These are phyloP conservation scores for Ustilago bromivora DNA, from an alignment of 1,284 basidiomycete genomes.

Conservation along the genomic window DNA sequence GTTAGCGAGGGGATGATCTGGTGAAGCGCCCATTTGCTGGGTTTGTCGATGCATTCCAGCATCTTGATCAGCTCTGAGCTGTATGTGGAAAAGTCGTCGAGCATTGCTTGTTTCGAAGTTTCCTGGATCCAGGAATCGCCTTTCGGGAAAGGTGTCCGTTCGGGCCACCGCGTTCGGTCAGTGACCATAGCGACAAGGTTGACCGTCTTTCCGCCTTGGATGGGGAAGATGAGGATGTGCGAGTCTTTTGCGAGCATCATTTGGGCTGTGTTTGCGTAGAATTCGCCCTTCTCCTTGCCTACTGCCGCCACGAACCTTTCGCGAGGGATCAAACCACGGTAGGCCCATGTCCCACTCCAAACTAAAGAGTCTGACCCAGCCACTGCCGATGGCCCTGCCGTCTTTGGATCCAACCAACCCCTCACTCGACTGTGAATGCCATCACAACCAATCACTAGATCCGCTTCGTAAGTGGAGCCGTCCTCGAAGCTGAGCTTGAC, in stretches of 20 bases:
- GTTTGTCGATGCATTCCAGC: constrained; percentile 72
- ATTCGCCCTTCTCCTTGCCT: constrained; percentile 42
- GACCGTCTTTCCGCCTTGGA: constrained; percentile 72
- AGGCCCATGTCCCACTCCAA: constrained; percentile 63
- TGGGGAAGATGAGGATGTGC: constrained; percentile 76
- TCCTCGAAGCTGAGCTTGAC: constrained; percentile 42
- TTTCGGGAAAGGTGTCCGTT: constrained; percentile 51
- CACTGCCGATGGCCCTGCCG: constrained; percentile 27
- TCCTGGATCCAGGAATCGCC: constrained; percentile 73
- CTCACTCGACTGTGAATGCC: constrained; percentile 65
- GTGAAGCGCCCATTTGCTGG: constrained; percentile 77
- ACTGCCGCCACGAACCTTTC: constrained; percentile 49
- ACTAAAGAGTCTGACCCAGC: constrained; percentile 41
- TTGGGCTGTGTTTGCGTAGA: constrained; percentile 49
- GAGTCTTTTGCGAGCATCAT: constrained; percentile 60
- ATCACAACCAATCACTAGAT: constrained; percentile 66
- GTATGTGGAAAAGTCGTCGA: constrained; percentile 73
- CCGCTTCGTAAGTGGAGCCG: constrained; percentile 39
- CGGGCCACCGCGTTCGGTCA: constrained; percentile 71
- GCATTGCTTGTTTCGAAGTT: constrained; percentile 72
- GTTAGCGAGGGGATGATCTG: constrained; percentile 73
- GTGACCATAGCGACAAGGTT: constrained; percentile 75
- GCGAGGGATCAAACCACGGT: constrained; percentile 60
- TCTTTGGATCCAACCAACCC: constrained; percentile 43
- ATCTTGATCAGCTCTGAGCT: constrained; percentile 73